A percentile compares a stretch with the other conserved stretches of the same genome.
phyloP scores from a whole-genome alignment of 345 rosid genomes.

The Carallia brachiata region DNA sequence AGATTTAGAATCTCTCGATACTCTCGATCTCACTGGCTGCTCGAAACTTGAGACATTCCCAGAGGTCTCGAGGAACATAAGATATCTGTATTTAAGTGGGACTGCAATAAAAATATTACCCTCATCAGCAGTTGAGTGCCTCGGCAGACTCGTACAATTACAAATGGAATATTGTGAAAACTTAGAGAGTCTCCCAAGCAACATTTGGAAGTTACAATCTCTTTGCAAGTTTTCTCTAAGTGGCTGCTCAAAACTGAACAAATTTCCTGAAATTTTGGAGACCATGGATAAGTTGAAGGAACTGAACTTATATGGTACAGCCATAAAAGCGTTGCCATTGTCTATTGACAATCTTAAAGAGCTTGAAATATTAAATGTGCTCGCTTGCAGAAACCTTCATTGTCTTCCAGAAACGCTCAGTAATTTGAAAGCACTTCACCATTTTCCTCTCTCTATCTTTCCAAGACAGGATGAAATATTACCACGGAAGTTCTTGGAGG shows the following conservation, averaged over 20 bases:
- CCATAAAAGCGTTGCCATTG: conserved; percentile 6
- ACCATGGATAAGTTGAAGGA: background rate
- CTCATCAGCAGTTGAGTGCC: background rate
- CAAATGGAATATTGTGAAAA: background rate
- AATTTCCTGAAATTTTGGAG: background rate
- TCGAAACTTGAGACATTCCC: conserved; percentile 3
- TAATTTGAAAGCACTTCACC: background rate
- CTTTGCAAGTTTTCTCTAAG: background rate
- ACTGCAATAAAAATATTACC: conserved; percentile 11
- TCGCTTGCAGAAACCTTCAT: conserved; percentile 8
- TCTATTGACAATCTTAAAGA: conserved; percentile 1
- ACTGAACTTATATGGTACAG: background rate
- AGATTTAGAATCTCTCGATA: conserved; percentile 2
- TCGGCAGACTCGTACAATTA: background rate
- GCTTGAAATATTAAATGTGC: conserved; percentile 4
- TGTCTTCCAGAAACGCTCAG: conserved; percentile 4
- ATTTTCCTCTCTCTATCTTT: background rate
- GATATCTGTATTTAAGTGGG: background rate
- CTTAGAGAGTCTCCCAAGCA: background rate
- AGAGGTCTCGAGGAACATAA: conserved; percentile 7
- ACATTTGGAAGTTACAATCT: background rate
- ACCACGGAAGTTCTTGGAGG: background rate
- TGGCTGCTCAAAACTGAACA: background rate
- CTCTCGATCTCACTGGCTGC: conserved; percentile 5
- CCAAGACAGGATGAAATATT: background rate